Evolutionary conservation across 345 rosid genomes (phyloP), one percentile per base, ranked within the genome.

Genomic region (Passiflora organensis): DNA sequence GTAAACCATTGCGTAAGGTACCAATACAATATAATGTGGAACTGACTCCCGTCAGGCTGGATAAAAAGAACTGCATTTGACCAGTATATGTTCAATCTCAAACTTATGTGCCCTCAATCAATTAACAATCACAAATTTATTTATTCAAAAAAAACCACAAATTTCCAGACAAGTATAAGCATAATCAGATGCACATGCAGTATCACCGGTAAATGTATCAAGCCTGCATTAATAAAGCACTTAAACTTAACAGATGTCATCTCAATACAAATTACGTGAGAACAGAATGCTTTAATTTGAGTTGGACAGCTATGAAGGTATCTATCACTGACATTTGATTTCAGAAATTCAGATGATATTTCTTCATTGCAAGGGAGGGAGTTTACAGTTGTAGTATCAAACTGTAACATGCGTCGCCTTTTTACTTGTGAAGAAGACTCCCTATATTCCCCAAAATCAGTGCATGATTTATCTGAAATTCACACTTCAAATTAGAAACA

Each of bases 391-490:
- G 80, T 76, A 68, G 69, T 60, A 51, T 89, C 95, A 56, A 89
- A 94, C 8, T 82, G 96, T 65, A 94, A 72, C 93, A 86, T 82
- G 54, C 96, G 85, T 13, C 97, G 95, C 78, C 99, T 78, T 74
- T 94, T 94, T 45, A 77, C 42, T 64, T 82, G 88, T 6, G 75
- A 78, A 53, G 66, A 69, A 44, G 80, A 63, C 68, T 78, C 91
- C 67, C 64, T 75, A 10, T 17, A 55, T 57, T 67, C 84, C 60
- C 68, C 85, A 39, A 69, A 60, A 45, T 80, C 85, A 78, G 78
- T 83, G 64, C 41, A 71, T 11, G 64, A 58, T 11, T 64, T 72
- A 66, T 69, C 97, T 86, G 79, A 53, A 70, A 10, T 32, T 63
- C 56, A 43, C 38, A 36, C 16, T 52, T 24, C 37, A 9, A 21